Conservation (phyloP, 2,329 filamentous ascomycete genomes). For the Pseudogymnoascus sp. region DNA sequence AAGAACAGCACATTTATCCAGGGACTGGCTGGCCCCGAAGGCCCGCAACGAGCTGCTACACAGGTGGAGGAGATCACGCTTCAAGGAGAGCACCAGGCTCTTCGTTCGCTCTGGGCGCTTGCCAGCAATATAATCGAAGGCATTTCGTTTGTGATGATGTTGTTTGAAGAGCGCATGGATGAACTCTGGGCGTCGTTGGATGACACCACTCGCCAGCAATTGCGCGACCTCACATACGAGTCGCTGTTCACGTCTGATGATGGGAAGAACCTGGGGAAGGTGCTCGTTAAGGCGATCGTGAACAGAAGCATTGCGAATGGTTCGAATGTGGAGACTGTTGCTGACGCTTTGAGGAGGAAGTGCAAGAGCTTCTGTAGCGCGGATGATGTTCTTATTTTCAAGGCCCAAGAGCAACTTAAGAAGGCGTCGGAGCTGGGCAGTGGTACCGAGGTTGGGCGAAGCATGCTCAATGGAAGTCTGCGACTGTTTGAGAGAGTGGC, state of each 20-base stretch:
- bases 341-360: slow-evolving; percentile 81
- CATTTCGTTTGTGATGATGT: slow-evolving; percentile 88
- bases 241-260: slow-evolving; percentile 70
- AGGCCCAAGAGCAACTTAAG: slow-evolving; percentile 91
- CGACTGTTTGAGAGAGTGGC: slow-evolving; percentile 85
- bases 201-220: slow-evolving; percentile 58
- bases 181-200: slow-evolving; percentile 78
- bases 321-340: slow-evolving; percentile 94
- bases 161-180: slow-evolving; percentile 87
- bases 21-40: slow-evolving; percentile 83
- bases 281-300: slow-evolving; percentile 94
- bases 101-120: slow-evolving; percentile 77
- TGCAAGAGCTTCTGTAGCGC: slow-evolving; percentile 97
- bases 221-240: slow-evolving; percentile 78
- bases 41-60: slow-evolving; percentile 67
- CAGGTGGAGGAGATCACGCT: slow-evolving; percentile 87
- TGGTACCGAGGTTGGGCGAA: slow-evolving; percentile 69
- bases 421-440: slow-evolving; percentile 71
- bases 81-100: slow-evolving; percentile 87
- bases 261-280: slow-evolving; percentile 84
- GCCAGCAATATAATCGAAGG: slow-evolving; percentile 91
- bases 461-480: slow-evolving; percentile 80
- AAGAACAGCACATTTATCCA: slow-evolving; percentile 89
- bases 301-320: slow-evolving; percentile 96
- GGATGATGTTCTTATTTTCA: slow-evolving; percentile 97